phyloP scores from a whole-genome alignment of 768 basidiomycete species.

The Podaxis sp. region DNA sequence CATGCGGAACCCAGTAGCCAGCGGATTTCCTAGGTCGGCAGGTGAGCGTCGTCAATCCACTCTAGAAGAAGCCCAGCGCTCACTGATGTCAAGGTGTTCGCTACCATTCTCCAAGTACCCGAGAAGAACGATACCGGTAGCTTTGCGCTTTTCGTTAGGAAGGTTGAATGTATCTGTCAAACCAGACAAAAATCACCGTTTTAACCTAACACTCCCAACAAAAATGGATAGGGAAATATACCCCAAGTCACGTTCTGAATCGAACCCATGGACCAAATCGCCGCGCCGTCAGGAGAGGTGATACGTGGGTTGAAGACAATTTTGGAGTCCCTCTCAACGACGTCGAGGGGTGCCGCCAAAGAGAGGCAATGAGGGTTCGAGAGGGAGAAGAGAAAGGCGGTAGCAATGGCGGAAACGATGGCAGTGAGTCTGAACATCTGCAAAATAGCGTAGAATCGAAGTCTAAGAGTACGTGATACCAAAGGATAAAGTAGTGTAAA shows the following conservation, averaged over 20 bases:
- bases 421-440: not conserved
- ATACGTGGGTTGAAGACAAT: conserved; percentile 22
- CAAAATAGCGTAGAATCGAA: not conserved
- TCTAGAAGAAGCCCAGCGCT: conserved; percentile 15
- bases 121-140: conserved; percentile 40
- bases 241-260: conserved; percentile 22
- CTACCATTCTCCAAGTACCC: conserved; percentile 34
- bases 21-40: conserved; percentile 32
- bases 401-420: not conserved
- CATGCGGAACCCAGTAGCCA: conserved; percentile 37
- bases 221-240: conserved; percentile 3
- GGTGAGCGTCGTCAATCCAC: not conserved
- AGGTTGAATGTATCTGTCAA: conserved; percentile 28
- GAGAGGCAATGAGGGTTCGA: not conserved
- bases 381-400: not conserved
- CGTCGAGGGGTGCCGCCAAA: not conserved
- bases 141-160: conserved; percentile 28
- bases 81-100: conserved; percentile 49
- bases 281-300: conserved; percentile 16
- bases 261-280: conserved; percentile 18
- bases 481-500: not conserved
- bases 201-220: not conserved
- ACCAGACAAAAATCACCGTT: not conserved
- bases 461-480: not conserved
- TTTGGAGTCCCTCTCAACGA: conserved; percentile 2